Base-by-base conservation (phyloP, 768 basidiomycete genomes). In the Pilatotrama ljubarskyi region DNA sequence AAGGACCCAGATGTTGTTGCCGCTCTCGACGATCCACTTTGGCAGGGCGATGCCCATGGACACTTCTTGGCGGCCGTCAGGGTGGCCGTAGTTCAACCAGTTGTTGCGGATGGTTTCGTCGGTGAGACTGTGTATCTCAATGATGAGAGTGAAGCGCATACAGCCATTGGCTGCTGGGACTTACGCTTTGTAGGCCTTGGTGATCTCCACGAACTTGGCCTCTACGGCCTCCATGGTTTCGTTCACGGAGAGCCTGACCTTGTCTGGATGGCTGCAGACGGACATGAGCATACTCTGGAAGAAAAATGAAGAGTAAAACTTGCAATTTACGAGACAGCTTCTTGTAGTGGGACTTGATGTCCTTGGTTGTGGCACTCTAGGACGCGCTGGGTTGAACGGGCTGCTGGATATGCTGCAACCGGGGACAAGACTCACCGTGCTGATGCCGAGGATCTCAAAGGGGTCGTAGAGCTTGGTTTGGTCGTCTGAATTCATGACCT, bases 161-260 rank as follows among this genome's bases (percentile, higher is more conserved):
- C 11, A 24, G 10, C 2, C 57, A n/a, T 10, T 5, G 60, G 22
- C 13, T 29, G 53, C 15, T 22, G 20, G 1, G 20, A 74, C 89
- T 60, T 57, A 92, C 85, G 96, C 77, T 79, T 99, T 99, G 78
- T 99, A 99, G 3, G 97, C 97, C 73, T 98, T 99, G 8, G 97
- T 98, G 38, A 99, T 79, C 20, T 92, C 84, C 20, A 98, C 92
- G 73, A 97, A 99, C 59, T 85, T 85, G 53, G 86, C 81, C 65
- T 91, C 90, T 32, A 93, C 94, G 6, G 85, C 82, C 70, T 98
- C 96, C 38, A 88, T 78, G 0, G 95, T 98, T 65, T 93, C 78
- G 69, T 97, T 94, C 2, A 79, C 83, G 0, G 86, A 82, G 10
- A 90, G 83, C 69, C 85, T 88, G 62, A 95, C 92, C 78, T 98